Conservation (phyloP, 2,329 filamentous ascomycete species). For the Trichoderma gracile region DNA sequence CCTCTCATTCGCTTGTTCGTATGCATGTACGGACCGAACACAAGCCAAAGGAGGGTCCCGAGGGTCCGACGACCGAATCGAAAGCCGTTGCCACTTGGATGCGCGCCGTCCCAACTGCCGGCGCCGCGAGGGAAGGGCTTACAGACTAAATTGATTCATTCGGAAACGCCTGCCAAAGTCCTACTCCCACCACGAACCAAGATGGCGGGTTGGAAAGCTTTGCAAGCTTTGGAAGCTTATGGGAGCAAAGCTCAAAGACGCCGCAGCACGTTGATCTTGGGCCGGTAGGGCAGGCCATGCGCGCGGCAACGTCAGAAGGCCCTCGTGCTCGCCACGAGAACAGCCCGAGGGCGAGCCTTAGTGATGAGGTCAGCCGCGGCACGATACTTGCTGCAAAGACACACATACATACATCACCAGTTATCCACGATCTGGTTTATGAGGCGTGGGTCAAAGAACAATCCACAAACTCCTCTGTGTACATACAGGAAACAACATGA, state of each 20-base stretch:
- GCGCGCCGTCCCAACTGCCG: slow-evolving; percentile 20
- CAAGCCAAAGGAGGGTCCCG: slow-evolving; percentile 13
- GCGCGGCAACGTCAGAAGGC: not conserved
- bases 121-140: not conserved
- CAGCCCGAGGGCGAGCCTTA: slow-evolving; percentile 1
- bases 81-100: slow-evolving; percentile 13
- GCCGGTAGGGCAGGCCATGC: not conserved
- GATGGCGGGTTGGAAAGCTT: not conserved
- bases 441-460: too few relatives aligned
- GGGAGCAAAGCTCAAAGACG: not conserved
- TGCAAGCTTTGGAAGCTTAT: not conserved
- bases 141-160: not conserved
- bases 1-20: slow-evolving; percentile 21
- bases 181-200: not conserved
- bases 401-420: not conserved
- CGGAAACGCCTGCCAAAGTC: slow-evolving; percentile 8
- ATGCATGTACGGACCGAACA: slow-evolving; percentile 17
- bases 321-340: not conserved
- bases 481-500: not conserved
- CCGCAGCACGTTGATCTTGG: too few relatives aligned
- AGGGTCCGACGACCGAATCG: slow-evolving; percentile 14
- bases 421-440: not conserved
- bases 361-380: not conserved
- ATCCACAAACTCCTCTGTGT: too few relatives aligned
- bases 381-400: not conserved